Conservation (phyloP, 257 asterid species). For the Thymus quinquecostatus region DNA sequence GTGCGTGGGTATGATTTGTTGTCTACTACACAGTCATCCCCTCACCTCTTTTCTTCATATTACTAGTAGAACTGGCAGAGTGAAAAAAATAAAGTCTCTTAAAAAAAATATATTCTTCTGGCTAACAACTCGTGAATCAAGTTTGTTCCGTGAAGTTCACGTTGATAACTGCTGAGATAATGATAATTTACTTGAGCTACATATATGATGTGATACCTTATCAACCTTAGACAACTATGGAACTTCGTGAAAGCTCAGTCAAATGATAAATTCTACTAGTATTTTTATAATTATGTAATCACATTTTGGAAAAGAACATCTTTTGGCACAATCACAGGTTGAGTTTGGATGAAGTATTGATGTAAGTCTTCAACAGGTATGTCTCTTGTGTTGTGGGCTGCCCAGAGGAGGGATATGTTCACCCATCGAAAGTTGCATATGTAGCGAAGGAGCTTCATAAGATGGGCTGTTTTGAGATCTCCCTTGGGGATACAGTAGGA, state of each 20-base stretch:
- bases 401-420: conserved; percentile 80
- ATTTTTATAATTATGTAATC: neutral
- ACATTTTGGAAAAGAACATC: neutral
- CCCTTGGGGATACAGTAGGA: conserved; percentile 93
- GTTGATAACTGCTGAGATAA: conserved; percentile 1
- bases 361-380: conserved; percentile 49
- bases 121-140: neutral
- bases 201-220: neutral
- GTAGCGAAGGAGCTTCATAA: conserved; percentile 91
- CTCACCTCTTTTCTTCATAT: neutral
- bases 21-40: neutral
- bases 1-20: conserved; percentile 76
- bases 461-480: conserved; percentile 95
- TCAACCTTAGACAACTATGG: neutral
- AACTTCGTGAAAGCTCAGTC: conserved; percentile 3
- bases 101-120: neutral
- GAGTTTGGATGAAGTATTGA: conserved; percentile 25
- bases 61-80: neutral
- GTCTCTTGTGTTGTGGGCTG: conserved; percentile 91
- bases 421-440: conserved; percentile 83
- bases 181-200: neutral
- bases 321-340: conserved; percentile 17
- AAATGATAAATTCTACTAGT: neutral
- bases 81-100: neutral
- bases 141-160: conserved; percentile 17